A percentile compares a stretch with the other conserved stretches of the same genome.
These are phyloP conservation scores for Brassica juncea DNA, from an alignment of 345 rosid genomes.

Conservation along the genomic window DNA sequence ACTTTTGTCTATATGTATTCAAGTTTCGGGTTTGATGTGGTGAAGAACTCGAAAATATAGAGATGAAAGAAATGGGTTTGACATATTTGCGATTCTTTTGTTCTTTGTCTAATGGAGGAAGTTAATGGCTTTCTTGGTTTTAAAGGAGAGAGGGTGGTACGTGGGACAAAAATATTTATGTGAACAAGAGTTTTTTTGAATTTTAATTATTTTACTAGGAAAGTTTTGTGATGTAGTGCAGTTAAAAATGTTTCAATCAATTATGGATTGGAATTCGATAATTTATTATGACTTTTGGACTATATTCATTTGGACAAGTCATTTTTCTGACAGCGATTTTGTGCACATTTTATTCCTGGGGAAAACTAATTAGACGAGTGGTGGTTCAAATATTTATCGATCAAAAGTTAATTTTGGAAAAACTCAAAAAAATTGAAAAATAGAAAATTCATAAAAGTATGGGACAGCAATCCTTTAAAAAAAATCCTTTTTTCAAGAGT, in stretches of 20 bases:
- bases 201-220: not conserved
- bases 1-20: not conserved
- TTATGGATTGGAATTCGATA: not conserved
- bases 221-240: constrained; percentile 24
- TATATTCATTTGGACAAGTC: constrained; percentile 2
- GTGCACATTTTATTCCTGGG: not conserved
- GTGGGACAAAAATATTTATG: constrained; percentile 18
- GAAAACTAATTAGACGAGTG: not conserved
- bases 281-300: constrained; percentile 16
- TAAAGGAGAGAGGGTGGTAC: constrained; percentile 18
- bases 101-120: constrained; percentile 36
- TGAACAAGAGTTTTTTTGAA: not conserved
- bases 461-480: not conserved
- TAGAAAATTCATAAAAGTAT: not conserved
- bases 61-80: constrained; percentile 45
- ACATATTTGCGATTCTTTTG: constrained; percentile 47
- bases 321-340: constrained; percentile 1
- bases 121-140: constrained; percentile 25
- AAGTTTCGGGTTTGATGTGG: constrained; percentile 37
- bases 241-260: constrained; percentile 3
- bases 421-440: not conserved
- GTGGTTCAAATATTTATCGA: not conserved
- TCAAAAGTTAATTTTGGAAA: not conserved
- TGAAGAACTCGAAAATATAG: constrained; percentile 65
- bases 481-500: not conserved